Base-by-base conservation (phyloP, 129 eudicot genomes). In the Glebionis coronaria region DNA sequence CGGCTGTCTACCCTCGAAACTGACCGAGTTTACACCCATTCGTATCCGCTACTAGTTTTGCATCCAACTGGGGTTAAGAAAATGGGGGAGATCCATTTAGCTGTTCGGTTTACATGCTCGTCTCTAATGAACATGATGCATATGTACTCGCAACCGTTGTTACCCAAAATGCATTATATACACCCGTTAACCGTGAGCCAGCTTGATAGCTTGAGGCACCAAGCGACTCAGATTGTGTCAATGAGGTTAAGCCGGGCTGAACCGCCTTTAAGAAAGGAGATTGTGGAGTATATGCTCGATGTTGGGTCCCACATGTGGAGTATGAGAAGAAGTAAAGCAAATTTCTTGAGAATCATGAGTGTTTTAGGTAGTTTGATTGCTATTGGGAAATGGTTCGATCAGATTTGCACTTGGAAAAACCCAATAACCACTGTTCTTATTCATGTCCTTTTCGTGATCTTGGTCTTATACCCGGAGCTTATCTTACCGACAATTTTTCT, bases 281-380 rank as follows among this genome's bases (percentile, higher is more conserved):
- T 81, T 1, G 87, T 84, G 1, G 87, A 81, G 67, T 78, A 81
- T 60, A 78, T 85, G 90, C 75, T 85, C 11, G 90, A 85, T n/a
- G 88, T 83, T 0, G 84, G 75, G 4, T 83, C 84, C 2, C 79
- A 73, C 68, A 76, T 80, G 88, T 80, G 85, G 85, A 83, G 88
- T 61, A 63, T 83, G 78, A 65, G 85, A 65, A 54, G 82, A 29
- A 83, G 88, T 51, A 83, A 80, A 70, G 88, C 88, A 0, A 80
- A 80, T 66, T 83, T 79, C 60, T 76, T 79, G 52, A 62, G 88
- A 47, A 69, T 79, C 16, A 75, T 79, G 81, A 52, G 42, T 12
- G 79, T 83, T 47, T 76, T 83, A 12, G 53, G 75, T 14, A 84
- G 79, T 1, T 20, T 79, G 44, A 75, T 72, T n/a, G 63, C 76